Conservation (phyloP, 208 protist genomes). For the Entamoeba moshkovskii region DNA sequence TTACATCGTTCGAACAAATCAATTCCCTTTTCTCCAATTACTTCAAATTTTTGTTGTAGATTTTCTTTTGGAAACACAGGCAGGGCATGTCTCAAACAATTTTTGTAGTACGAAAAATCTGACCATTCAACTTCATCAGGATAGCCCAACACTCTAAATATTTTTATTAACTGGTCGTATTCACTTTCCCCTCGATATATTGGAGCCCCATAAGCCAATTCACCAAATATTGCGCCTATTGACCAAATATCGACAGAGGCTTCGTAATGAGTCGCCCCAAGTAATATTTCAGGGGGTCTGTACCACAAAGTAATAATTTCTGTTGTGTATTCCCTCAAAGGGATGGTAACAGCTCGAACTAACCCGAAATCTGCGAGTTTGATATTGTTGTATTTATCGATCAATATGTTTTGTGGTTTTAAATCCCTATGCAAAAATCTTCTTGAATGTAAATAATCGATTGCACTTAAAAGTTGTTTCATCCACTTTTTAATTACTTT, state of each 20-base stretch:
- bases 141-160: slow-evolving; percentile 42
- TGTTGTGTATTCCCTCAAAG: slow-evolving; percentile 33
- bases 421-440: slow-evolving; percentile 76
- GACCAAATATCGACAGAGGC: slow-evolving; percentile 96
- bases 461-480: slow-evolving; percentile 65
- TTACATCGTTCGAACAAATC: slow-evolving; percentile 37
- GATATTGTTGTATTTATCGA: slow-evolving; percentile 30
- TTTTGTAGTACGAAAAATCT: neutral
- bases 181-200: slow-evolving; percentile 35
- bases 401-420: slow-evolving; percentile 79
- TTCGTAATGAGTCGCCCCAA: slow-evolving; percentile 86
- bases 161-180: slow-evolving; percentile 36
- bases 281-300: slow-evolving; percentile 94
- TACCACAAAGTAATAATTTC: slow-evolving; percentile 91
- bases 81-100: neutral
- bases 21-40: slow-evolving; percentile 17
- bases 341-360: slow-evolving; percentile 28
- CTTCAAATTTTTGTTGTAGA: too few species aligned
- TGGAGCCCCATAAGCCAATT: slow-evolving; percentile 59
- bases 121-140: slow-evolving; percentile 37
- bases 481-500: slow-evolving; percentile 29
- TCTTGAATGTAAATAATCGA: slow-evolving; percentile 71
- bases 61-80: too few species aligned
- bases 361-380: slow-evolving; percentile 33
- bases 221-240: slow-evolving; percentile 93